These are phyloP conservation scores for Citrus unshiu DNA, from an alignment of 345 rosid species.

Conservation along the genomic window DNA sequence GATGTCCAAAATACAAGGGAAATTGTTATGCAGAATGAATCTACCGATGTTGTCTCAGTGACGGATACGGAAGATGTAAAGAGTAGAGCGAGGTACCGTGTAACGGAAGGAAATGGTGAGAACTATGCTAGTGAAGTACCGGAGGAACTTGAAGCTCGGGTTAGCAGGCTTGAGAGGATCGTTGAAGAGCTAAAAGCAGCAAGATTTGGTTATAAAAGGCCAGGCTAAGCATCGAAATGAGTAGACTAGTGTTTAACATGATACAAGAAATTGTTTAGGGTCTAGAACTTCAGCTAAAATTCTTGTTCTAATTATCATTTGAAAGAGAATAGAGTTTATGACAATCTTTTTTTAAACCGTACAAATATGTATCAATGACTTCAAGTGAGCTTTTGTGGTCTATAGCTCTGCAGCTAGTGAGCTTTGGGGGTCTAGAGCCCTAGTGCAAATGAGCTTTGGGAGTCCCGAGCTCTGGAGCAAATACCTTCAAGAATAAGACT, in stretches of 20 bases:
- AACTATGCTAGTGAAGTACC: neutral
- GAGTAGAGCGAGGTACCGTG: neutral
- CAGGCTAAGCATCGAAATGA: neutral
- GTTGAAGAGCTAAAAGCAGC: neutral
- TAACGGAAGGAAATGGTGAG: neutral
- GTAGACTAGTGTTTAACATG: neutral
- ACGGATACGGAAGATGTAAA: neutral
- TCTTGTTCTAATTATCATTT: too few species aligned
- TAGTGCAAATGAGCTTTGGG: too few species aligned
- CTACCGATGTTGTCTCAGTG: neutral
- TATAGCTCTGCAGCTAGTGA: too few species aligned
- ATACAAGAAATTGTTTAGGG: too few species aligned
- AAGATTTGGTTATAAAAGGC: neutral
- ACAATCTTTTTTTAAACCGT: too few species aligned
- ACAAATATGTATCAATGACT: neutral
- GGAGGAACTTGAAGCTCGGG: neutral
- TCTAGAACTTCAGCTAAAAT: too few species aligned
- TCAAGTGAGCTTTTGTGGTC: too few species aligned
- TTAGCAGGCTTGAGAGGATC: neutral
- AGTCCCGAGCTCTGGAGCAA: too few species aligned
- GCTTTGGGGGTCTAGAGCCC: too few species aligned
- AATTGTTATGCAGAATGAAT: neutral
- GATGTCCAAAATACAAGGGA: neutral
- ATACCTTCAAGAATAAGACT: too few species aligned
- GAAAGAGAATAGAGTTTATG: too few species aligned